Percentiles rank a stretch among this genome's conserved stretches.
Evolutionary conservation across 352 stramenopile species (phyloP).

Genomic region (Pythium pyrilobum): DNA sequence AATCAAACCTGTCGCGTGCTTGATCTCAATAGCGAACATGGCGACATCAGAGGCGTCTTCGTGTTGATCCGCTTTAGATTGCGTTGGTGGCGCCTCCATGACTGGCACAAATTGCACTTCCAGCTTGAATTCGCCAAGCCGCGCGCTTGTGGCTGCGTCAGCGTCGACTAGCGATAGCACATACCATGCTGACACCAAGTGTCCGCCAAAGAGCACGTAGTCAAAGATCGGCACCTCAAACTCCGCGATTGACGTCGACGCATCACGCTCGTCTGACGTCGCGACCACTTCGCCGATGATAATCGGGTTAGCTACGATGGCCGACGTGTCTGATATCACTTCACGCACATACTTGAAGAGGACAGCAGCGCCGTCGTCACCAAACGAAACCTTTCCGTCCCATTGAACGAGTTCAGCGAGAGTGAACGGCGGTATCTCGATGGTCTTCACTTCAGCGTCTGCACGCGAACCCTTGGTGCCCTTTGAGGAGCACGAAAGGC

Average conservation of each 20-base stretch:
- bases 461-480: neutral
- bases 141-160: neutral
- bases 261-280: neutral
- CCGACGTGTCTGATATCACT: neutral
- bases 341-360: constrained; percentile 7
- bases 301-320: constrained; percentile 20
- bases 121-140: constrained; percentile 24
- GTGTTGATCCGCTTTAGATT: neutral
- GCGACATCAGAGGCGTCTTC: neutral
- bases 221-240: constrained; percentile 44
- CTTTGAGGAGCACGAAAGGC: neutral
- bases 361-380: neutral
- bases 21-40: constrained; percentile 7
- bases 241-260: constrained; percentile 12
- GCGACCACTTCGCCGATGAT: constrained; percentile 20
- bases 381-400: constrained; percentile 1
- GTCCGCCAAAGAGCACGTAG: constrained; percentile 38
- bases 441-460: neutral
- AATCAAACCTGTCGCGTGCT: neutral
- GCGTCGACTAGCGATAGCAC: neutral
- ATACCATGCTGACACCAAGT: constrained; percentile 33
- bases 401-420: constrained; percentile 5
- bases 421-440: constrained; percentile 8
- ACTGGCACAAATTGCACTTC: constrained; percentile 41
- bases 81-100: neutral